Evolutionary conservation across 2,329 filamentous ascomycete species (phyloP).

Genomic region (Dryadomyces sulphureus): DNA sequence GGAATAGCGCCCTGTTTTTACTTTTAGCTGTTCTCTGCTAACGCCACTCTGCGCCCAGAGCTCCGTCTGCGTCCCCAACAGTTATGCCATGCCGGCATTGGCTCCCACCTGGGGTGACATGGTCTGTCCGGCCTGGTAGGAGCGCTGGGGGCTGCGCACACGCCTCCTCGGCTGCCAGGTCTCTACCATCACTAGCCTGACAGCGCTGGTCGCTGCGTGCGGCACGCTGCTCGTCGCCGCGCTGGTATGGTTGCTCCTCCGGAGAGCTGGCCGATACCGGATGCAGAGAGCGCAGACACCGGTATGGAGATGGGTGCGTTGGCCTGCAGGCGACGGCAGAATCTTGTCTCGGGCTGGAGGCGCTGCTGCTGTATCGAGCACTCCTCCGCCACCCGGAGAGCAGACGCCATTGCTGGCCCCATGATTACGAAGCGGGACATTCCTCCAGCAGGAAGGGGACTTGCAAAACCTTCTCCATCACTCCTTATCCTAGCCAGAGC

Average conservation of each 20-base stretch:
- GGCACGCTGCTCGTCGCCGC: conserved; percentile 16
- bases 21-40: too few relatives aligned
- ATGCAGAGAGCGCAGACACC: neutral
- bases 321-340: neutral
- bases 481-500: conserved; percentile 49
- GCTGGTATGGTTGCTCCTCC: conserved; percentile 12
- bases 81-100: conserved; percentile 26
- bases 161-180: conserved; percentile 24
- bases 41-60: conserved; percentile 23
- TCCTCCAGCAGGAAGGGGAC: neutral
- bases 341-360: neutral
- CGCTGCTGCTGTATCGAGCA: too few relatives aligned
- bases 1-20: too few relatives aligned
- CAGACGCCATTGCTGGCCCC: conserved; percentile 12
- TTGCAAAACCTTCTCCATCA: neutral
- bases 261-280: conserved; percentile 7
- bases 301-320: neutral
- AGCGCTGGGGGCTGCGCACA: conserved; percentile 27
- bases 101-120: conserved; percentile 34
- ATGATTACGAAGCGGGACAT: neutral
- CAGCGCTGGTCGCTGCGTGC: conserved; percentile 19
- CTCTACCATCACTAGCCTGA: conserved; percentile 25
- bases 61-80: conserved; percentile 39
- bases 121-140: conserved; percentile 36
- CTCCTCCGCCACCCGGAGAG: neutral